Evolutionary conservation across 1,139 yeast species (phyloP).

Genomic region (Torulaspora pretoriensis): DNA sequence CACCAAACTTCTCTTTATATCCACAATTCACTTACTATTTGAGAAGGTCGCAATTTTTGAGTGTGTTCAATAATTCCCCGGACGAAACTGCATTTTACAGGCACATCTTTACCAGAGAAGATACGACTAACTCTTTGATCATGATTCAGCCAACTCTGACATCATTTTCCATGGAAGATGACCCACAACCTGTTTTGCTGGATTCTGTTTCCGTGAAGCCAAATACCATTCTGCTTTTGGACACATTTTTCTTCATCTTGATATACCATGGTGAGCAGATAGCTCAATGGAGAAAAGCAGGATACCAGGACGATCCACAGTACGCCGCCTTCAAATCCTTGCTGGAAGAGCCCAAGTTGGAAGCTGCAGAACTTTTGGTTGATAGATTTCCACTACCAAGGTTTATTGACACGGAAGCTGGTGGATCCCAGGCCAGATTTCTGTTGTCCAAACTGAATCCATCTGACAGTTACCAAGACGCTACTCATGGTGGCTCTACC

Average conservation of each 20-base stretch:
- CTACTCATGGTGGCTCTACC: conserved; percentile 54
- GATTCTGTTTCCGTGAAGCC: conserved; percentile 92
- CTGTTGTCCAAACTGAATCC: conserved; percentile 92
- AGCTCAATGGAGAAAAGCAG: conserved; percentile 94
- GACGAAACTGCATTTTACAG: conserved; percentile 98
- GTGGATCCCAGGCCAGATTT: conserved; percentile 98
- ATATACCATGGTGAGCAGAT: conserved; percentile 94
- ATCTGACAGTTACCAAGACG: conserved; percentile 74
- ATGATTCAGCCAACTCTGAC: conserved; percentile 97
- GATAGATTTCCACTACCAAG: conserved; percentile 97
- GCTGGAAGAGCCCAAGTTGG: conserved; percentile 84
- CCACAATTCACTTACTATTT: conserved; percentile 96
- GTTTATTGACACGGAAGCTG: conserved; percentile 93
- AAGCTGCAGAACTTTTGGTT: conserved; percentile 84
- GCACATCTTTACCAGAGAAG: conserved; percentile 87
- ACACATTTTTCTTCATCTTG: conserved; percentile 93
- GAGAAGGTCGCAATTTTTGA: conserved; percentile 94
- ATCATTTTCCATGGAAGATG: conserved; percentile 77
- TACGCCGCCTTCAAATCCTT: conserved; percentile 83
- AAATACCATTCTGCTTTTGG: conserved; percentile 80
- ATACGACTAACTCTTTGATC: conserved; percentile 85
- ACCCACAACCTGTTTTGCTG: conserved; percentile 88
- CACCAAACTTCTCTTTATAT: conserved; percentile 74
- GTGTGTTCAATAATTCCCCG: conserved; percentile 95
- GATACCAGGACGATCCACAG: conserved; percentile 87